Evolutionary conservation across 2,329 filamentous ascomycete genomes (phyloP).

Genomic region (Graphiopsis chlorocephala): DNA sequence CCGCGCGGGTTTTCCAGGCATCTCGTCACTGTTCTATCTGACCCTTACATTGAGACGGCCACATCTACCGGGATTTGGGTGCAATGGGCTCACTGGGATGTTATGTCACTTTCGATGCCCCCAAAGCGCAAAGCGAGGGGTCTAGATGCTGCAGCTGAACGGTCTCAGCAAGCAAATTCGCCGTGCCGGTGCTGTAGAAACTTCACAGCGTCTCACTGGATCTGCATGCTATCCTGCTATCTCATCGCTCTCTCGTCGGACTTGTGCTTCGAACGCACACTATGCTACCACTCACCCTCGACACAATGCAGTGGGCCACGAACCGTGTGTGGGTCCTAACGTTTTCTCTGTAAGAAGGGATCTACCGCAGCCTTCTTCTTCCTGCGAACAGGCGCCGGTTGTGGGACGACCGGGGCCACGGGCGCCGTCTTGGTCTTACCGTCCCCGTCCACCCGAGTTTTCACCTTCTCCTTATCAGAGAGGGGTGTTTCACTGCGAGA

Average conservation of each 20-base stretch:
- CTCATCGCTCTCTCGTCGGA: not conserved
- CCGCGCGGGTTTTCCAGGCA: not conserved
- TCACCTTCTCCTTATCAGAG: conserved; percentile 17
- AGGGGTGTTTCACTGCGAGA: conserved; percentile 27
- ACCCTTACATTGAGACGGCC: not conserved
- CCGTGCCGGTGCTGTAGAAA: conserved; percentile 5
- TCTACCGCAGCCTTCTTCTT: conserved; percentile 28
- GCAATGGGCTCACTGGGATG: conserved; percentile 10
- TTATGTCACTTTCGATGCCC: conserved; percentile 7
- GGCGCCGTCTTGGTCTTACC: conserved; percentile 15
- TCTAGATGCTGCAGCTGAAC: conserved; percentile 7
- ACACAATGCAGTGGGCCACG: not conserved
- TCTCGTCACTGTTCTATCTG: not conserved
- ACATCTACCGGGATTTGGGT: conserved; percentile 1
- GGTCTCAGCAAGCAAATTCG: conserved; percentile 7
- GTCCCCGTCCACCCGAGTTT: conserved; percentile 16
- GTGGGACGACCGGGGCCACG: conserved; percentile 16
- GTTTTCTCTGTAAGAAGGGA: conserved; percentile 29
- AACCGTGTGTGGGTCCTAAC: conserved; percentile 13
- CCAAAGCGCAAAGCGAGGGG: conserved; percentile 6
- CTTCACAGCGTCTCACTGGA: conserved; percentile 15
- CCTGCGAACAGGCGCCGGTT: conserved; percentile 20
- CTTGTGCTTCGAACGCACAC: not conserved
- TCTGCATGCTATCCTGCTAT: conserved; percentile 16
- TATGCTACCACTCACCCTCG: conserved; percentile 1